Evolutionary conservation across 352 stramenopile genomes (phyloP).

Genomic region (Phytophthora europaea): DNA sequence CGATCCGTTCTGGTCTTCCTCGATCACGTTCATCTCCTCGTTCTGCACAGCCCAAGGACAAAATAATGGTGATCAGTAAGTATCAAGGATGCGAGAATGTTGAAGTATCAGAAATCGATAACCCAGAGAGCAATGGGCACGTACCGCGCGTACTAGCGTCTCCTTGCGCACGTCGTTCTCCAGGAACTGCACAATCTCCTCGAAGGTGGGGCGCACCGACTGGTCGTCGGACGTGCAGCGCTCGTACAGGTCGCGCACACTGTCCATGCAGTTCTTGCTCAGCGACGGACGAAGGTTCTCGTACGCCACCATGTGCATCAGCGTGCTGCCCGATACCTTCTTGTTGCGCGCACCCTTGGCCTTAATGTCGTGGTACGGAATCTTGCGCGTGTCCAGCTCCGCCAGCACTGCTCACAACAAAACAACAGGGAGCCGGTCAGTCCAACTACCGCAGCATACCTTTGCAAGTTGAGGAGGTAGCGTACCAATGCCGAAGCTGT

Average conservation of each 20-base stretch:
- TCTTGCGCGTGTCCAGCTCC: slow-evolving; percentile 88
- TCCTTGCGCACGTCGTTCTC: slow-evolving; percentile 90
- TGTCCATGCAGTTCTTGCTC: slow-evolving; percentile 87
- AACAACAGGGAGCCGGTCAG: slow-evolving; percentile 2
- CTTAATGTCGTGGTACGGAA: slow-evolving; percentile 92
- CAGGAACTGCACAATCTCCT: slow-evolving; percentile 88
- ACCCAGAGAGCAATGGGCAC: slow-evolving; percentile 26
- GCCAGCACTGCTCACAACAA: slow-evolving; percentile 66
- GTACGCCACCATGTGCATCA: slow-evolving; percentile 93
- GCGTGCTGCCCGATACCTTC: slow-evolving; percentile 85
- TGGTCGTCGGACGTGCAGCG: slow-evolving; percentile 86
- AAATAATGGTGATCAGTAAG: slow-evolving; percentile 21
- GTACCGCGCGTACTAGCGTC: slow-evolving; percentile 82
- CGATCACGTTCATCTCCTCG: slow-evolving; percentile 52
- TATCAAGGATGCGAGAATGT: slow-evolving; percentile 2
- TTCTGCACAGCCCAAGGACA: slow-evolving; percentile 33
- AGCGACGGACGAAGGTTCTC: slow-evolving; percentile 87
- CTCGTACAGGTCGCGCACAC: slow-evolving; percentile 81
- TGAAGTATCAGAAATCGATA: slow-evolving; percentile 20
- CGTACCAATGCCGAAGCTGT: slow-evolving; percentile 89
- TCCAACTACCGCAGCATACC: neutral
- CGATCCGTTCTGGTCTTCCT: slow-evolving; percentile 36
- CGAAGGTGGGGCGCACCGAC: slow-evolving; percentile 78
- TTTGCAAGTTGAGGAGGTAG: neutral
- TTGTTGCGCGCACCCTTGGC: slow-evolving; percentile 85